Conservation (phyloP, 2,329 filamentous ascomycete genomes). For the Exophiala lecanii-corni region DNA sequence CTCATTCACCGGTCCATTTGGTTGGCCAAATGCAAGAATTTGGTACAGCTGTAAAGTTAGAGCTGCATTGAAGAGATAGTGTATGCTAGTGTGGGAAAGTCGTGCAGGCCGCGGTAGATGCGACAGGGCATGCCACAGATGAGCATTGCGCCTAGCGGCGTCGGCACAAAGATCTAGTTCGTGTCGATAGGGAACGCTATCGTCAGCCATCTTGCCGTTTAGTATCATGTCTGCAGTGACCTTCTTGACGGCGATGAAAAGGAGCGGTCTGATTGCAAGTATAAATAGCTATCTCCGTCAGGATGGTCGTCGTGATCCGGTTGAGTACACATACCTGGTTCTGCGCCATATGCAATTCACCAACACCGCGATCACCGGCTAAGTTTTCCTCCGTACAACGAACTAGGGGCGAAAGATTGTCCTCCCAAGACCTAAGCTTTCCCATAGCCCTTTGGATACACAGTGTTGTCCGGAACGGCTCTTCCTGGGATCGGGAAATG, state of each 20-base stretch:
- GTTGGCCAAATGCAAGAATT: constrained; percentile 5
- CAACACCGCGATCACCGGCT: constrained; percentile 8
- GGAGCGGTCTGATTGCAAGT: constrained; percentile 45
- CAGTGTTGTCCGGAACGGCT: constrained; percentile 27
- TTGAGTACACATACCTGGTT: constrained; percentile 36
- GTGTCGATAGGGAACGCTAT: constrained; percentile 15
- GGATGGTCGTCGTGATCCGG: background rate
- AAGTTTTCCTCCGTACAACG: constrained; percentile 37
- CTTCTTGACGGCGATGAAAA: constrained; percentile 47
- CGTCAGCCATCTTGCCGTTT: constrained; percentile 28
- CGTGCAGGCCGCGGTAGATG: constrained; percentile 42
- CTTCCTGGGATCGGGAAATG: constrained; percentile 32
- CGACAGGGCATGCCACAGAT: constrained; percentile 39
- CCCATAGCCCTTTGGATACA: constrained; percentile 40
- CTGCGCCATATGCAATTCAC: constrained; percentile 45
- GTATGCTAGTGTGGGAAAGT: constrained; percentile 29
- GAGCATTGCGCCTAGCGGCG: constrained; percentile 46
- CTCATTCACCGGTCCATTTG: constrained; percentile 9
- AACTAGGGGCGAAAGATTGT: constrained; percentile 36
- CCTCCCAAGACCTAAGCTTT: constrained; percentile 42
- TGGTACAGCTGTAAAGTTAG: constrained; percentile 42
- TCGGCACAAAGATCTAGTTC: constrained; percentile 38
- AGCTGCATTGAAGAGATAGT: constrained; percentile 50
- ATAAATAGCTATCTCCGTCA: constrained; percentile 41
- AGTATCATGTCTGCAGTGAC: constrained; percentile 41